A percentile compares a stretch with the other conserved stretches of the same genome.
phyloP scores from a whole-genome alignment of 2,329 filamentous ascomycete species.

The Botryotinia narcissicola region DNA sequence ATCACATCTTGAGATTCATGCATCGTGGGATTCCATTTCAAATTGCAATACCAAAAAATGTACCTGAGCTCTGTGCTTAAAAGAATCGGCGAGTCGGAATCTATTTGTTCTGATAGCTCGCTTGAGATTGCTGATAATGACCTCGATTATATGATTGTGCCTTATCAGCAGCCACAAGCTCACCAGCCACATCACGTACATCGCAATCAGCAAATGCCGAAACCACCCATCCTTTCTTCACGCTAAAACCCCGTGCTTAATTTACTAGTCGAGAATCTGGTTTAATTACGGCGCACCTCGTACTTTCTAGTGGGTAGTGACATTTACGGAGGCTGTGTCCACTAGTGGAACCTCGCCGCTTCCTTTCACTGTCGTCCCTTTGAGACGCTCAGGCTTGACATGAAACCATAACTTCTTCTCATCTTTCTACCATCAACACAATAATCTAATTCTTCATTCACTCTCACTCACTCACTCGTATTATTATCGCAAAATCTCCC shows the following conservation, averaged over 20 bases:
- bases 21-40: slow-evolving; percentile 1
- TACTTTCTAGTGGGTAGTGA: not conserved
- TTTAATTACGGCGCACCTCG: not conserved
- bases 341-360: not conserved
- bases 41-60: not conserved
- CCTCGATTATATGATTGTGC: not conserved
- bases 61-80: not conserved
- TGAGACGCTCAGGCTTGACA: not conserved
- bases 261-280: not conserved
- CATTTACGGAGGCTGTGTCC: slow-evolving; percentile 1
- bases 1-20: not conserved
- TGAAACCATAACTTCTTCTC: slow-evolving; percentile 1
- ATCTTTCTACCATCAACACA: slow-evolving; percentile 1
- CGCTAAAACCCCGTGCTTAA: not conserved
- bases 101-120: not conserved
- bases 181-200: not conserved
- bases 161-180: not conserved
- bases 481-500: not conserved
- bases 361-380: slow-evolving; percentile 2
- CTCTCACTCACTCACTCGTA: not conserved
- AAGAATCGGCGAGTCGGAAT: not conserved
- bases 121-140: not conserved
- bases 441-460: not conserved
- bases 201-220: not conserved
- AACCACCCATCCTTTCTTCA: not conserved